Evolutionary conservation across 148 eudicot genomes (phyloP).

Genomic region (Camellia lanceoleosa): DNA sequence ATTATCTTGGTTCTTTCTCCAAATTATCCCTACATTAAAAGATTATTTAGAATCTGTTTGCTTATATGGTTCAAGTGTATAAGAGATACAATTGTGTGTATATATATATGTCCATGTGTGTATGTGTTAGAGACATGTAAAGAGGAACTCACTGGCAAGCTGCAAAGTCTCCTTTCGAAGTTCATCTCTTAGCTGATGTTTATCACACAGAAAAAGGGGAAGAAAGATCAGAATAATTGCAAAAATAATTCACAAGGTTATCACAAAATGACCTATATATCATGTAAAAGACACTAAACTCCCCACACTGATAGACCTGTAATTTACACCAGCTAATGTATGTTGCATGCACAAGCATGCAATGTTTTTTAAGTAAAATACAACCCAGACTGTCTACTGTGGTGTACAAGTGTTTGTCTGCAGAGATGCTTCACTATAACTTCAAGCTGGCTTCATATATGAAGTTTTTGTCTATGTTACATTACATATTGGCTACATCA

Average conservation of each 20-base stretch:
- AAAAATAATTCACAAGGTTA: conserved; percentile 11
- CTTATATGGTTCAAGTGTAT: not conserved
- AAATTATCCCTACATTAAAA: not conserved
- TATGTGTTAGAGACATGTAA: not conserved
- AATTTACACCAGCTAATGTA: not conserved
- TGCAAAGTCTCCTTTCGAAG: conserved; percentile 83
- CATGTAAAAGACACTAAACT: not conserved
- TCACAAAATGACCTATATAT: not conserved
- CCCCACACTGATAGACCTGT: not conserved
- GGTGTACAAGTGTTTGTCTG: no score
- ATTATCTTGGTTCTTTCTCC: conserved; percentile 70
- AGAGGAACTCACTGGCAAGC: conserved; percentile 76
- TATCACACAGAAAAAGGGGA: not conserved
- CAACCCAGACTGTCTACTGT: not conserved
- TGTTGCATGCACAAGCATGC: not conserved
- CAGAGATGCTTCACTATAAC: no score
- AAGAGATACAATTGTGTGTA: not conserved
- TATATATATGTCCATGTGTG: no score
- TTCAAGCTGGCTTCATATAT: no score
- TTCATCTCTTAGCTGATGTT: conserved; percentile 77
- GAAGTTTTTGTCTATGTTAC: no score
- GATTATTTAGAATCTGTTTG: not conserved
- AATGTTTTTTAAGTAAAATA: not conserved
- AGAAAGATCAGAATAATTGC: conserved; percentile 10
- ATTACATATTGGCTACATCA: not conserved